These are phyloP conservation scores for Ceratobasidium sp. DNA, from an alignment of 1,284 basidiomycete genomes.

Conservation along the genomic window DNA sequence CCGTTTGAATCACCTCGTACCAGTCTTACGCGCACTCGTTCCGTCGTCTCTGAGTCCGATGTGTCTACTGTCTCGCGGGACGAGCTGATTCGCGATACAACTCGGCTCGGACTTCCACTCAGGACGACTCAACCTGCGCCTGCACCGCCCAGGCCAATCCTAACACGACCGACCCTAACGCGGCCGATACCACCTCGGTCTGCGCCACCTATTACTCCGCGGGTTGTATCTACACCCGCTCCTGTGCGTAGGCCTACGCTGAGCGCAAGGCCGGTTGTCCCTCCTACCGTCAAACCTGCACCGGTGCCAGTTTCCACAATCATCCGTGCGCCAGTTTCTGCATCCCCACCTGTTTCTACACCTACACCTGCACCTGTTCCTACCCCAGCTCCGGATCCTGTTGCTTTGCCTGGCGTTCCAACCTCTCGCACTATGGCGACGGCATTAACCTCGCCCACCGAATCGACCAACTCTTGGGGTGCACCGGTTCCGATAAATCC, in stretches of 20 bases:
- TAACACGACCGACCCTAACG: background rate
- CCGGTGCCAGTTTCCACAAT: no score
- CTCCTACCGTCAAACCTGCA: background rate
- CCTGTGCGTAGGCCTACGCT: background rate
- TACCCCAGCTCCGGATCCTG: background rate
- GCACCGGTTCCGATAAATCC: background rate
- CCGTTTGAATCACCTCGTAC: slow-evolving; percentile 4
- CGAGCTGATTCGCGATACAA: slow-evolving; percentile 13
- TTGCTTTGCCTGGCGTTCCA: background rate
- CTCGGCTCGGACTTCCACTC: background rate
- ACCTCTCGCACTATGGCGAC: slow-evolving; percentile 18
- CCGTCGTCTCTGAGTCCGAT: slow-evolving; percentile 19
- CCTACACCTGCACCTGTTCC: background rate
- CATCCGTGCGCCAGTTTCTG: background rate
- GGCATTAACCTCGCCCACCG: background rate
- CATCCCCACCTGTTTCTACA: background rate
- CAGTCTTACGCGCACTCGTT: slow-evolving; percentile 22
- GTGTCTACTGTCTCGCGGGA: slow-evolving; percentile 1
- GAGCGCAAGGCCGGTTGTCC: background rate
- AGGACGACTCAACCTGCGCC: slow-evolving; percentile 4
- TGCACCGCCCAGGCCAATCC: background rate
- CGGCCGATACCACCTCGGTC: background rate
- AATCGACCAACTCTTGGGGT: background rate
- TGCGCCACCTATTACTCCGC: background rate
- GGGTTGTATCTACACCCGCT: background rate